A percentile compares a stretch with the other conserved stretches of the same genome.
These are phyloP conservation scores for Carex arenaria DNA, from an alignment of 202 grass and related monocot species.

Conservation along the genomic window DNA sequence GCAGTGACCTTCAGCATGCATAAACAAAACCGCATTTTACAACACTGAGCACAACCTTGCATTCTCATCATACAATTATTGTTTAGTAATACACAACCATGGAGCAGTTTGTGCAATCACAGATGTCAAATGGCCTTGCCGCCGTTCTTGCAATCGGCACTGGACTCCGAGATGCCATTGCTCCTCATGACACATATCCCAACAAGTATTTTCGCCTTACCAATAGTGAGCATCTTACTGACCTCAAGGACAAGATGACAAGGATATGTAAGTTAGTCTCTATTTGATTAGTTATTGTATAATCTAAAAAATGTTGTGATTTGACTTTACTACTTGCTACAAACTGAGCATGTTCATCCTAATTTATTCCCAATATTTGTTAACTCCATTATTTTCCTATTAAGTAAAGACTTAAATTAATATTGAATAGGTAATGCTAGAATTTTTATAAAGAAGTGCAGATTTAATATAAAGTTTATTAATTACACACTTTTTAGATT, in stretches of 20 bases:
- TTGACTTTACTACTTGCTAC: no score
- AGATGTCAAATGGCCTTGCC: not conserved
- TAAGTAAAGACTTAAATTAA: no score
- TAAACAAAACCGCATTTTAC: no score
- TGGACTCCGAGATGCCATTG: not conserved
- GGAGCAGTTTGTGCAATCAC: not conserved
- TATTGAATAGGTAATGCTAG: no score
- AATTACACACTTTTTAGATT: not conserved
- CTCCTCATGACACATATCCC: not conserved
- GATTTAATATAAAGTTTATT: not conserved
- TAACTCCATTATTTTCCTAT: no score
- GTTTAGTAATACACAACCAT: not conserved
- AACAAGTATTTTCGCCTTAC: not conserved
- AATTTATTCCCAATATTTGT: not conserved
- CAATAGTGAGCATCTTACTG: not conserved
- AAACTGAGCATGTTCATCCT: no score
- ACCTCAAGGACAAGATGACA: slow-evolving; percentile 11
- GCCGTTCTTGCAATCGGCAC: slow-evolving; percentile 16
- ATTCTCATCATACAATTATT: not conserved
- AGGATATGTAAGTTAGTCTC: slow-evolving; percentile 11
- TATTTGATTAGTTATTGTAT: not conserved
- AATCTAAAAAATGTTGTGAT: not conserved
- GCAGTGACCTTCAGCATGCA: no score
- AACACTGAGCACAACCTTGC: not conserved
- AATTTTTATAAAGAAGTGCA: no score